Percentiles rank a stretch among this genome's conserved stretches.
Conservation (phyloP, 2,329 filamentous ascomycete genomes). For the Talaromyces albobiverticillius region DNA sequence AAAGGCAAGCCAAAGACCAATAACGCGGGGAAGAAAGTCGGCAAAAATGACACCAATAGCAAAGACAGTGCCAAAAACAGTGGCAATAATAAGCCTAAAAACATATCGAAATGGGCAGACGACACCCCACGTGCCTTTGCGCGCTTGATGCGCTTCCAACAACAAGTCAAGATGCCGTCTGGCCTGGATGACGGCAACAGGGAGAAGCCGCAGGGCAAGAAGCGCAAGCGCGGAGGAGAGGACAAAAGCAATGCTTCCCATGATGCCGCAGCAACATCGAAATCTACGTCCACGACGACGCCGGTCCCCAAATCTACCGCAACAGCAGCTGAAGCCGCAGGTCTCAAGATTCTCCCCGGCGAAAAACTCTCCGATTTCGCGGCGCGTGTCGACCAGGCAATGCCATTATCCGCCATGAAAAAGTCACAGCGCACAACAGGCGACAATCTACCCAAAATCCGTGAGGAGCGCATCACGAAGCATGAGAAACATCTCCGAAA, state of each 20-base stretch:
- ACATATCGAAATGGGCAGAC: slow-evolving; percentile 48
- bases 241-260: slow-evolving; percentile 15
- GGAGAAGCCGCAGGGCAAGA: slow-evolving; percentile 44
- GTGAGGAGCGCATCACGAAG: slow-evolving; percentile 66
- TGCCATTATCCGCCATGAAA: slow-evolving; percentile 71
- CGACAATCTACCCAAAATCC: slow-evolving; percentile 27
- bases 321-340: slow-evolving; percentile 14
- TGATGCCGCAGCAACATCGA: not conserved
- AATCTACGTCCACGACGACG: not conserved
- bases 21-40: slow-evolving; percentile 25
- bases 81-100: slow-evolving; percentile 28
- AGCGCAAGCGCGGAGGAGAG: slow-evolving; percentile 43
- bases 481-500: slow-evolving; percentile 76
- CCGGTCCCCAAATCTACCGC: not conserved
- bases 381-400: slow-evolving; percentile 75
- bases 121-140: slow-evolving; percentile 88
- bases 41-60: slow-evolving; percentile 30
- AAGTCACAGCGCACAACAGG: slow-evolving; percentile 45
- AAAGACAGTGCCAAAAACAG: slow-evolving; percentile 23
- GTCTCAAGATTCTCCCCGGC: slow-evolving; percentile 73
- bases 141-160: slow-evolving; percentile 73
- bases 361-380: slow-evolving; percentile 81
- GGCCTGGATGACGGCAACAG: slow-evolving; percentile 67
- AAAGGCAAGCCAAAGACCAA: slow-evolving; percentile 38
- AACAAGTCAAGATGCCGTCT: slow-evolving; percentile 51